These are phyloP conservation scores for Priceomyces melissophilus DNA, from an alignment of 805 yeast species.

Conservation along the genomic window DNA sequence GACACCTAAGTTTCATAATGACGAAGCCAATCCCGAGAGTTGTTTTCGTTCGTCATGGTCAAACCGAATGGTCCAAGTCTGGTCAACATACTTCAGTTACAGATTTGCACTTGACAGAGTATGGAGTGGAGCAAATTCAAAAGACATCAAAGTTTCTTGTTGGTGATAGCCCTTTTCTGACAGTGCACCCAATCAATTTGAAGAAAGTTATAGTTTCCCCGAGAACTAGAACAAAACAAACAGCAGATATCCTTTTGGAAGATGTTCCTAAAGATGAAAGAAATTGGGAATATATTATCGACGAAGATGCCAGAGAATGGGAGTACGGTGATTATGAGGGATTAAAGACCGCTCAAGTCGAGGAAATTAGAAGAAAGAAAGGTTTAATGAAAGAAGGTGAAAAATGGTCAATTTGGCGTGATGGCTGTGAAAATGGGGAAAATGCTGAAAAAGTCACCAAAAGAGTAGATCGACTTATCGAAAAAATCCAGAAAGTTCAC, in stretches of 20 bases:
- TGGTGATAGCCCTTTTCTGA: slow-evolving; percentile 46
- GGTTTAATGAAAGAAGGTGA: slow-evolving; percentile 47
- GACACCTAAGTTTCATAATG: too few relatives aligned
- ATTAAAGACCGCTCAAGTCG: slow-evolving; percentile 61
- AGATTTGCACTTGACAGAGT: slow-evolving; percentile 72
- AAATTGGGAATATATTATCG: slow-evolving; percentile 40
- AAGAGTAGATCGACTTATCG: slow-evolving; percentile 70
- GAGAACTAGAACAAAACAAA: slow-evolving; percentile 71
- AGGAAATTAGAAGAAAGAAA: slow-evolving; percentile 51
- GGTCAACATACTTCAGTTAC: slow-evolving; percentile 91
- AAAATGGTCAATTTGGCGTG: slow-evolving; percentile 80
- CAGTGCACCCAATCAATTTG: slow-evolving; percentile 62
- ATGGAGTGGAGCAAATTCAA: slow-evolving; percentile 73
- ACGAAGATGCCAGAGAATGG: slow-evolving; percentile 84
- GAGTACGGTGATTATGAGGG: slow-evolving; percentile 97
- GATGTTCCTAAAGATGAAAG: slow-evolving; percentile 42
- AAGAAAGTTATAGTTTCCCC: slow-evolving; percentile 77
- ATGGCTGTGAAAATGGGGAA: slow-evolving; percentile 94
- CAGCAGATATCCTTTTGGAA: slow-evolving; percentile 62
- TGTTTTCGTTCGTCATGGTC: slow-evolving; percentile 77
- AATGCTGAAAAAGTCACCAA: slow-evolving; percentile 57
- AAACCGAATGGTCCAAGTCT: slow-evolving; percentile 92
- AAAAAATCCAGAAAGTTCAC: slow-evolving; percentile 61
- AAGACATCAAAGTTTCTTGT: slow-evolving; percentile 71
- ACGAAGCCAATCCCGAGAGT: slow-evolving; percentile 56